A percentile compares a stretch with the other conserved stretches of the same genome.
These are phyloP conservation scores for Yamagishiella unicocca DNA, from an alignment of 139 green algal genomes.

Conservation along the genomic window DNA sequence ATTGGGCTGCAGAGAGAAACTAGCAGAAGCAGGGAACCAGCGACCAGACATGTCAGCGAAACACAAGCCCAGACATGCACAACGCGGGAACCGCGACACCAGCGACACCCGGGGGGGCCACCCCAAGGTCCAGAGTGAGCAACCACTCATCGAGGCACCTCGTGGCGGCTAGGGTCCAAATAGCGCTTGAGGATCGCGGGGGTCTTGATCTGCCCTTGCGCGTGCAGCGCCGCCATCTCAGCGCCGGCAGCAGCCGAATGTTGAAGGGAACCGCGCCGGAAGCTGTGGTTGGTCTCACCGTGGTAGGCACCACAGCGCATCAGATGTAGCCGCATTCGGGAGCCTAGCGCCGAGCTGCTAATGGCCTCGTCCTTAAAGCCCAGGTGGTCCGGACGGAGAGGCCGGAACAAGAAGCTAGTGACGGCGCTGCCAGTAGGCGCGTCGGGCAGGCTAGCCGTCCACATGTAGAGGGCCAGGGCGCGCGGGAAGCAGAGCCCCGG, in stretches of 20 bases:
- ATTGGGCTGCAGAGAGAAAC: neutral
- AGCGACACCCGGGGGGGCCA: neutral
- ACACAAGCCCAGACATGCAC: neutral
- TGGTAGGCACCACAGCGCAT: neutral
- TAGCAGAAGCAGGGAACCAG: neutral
- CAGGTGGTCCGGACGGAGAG: neutral
- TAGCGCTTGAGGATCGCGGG: neutral
- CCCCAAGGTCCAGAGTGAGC: no score
- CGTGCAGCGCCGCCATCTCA: neutral
- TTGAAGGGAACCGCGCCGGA: constrained; percentile 6
- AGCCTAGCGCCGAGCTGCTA: neutral
- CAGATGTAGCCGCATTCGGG: neutral
- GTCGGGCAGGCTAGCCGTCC: neutral
- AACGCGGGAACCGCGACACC: neutral
- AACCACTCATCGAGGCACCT: no score
- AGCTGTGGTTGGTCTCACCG: constrained; percentile 19
- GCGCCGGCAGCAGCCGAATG: neutral
- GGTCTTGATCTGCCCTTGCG: neutral
- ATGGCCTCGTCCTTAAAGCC: neutral
- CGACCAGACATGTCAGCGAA: no score
- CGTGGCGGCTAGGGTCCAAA: neutral
- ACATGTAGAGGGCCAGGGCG: neutral
- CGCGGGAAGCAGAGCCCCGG: neutral
- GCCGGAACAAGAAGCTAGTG: neutral
- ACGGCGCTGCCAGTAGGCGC: neutral